Evolutionary conservation across 2,329 filamentous ascomycete genomes (phyloP).

Genomic region (Sarocladium kiliense): DNA sequence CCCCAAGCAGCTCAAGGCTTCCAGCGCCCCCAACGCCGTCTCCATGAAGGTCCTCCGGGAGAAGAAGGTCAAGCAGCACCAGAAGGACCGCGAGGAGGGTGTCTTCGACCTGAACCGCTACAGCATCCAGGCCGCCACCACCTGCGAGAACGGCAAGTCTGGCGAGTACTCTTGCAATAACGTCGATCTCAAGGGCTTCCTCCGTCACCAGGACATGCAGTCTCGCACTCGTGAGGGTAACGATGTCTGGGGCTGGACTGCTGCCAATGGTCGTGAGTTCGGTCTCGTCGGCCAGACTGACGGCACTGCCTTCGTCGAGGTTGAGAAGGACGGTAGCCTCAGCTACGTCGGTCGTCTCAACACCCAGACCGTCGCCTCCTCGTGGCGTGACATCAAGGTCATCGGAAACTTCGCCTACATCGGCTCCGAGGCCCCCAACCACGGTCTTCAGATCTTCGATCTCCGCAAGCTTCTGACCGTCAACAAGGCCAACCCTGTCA

Average conservation of each 20-base stretch:
- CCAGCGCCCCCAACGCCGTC: slow-evolving; percentile 13
- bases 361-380: slow-evolving; percentile 29
- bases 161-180: slow-evolving; percentile 31
- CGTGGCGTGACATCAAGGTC: slow-evolving; percentile 38
- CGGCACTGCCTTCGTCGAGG: slow-evolving; percentile 45
- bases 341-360: slow-evolving; percentile 41
- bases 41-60: slow-evolving; percentile 13
- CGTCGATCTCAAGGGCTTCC: slow-evolving; percentile 32
- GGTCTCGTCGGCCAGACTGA: slow-evolving; percentile 43
- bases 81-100: slow-evolving; percentile 10
- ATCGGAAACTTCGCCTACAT: slow-evolving; percentile 32
- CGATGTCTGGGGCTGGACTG: slow-evolving; percentile 39
- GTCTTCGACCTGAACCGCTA: slow-evolving; percentile 16
- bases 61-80: slow-evolving; percentile 13
- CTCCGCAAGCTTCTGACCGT: slow-evolving; percentile 47
- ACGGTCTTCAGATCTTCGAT: slow-evolving; percentile 62
- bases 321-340: slow-evolving; percentile 37
- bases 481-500: slow-evolving; percentile 31
- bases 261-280: slow-evolving; percentile 42
- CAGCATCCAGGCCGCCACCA: slow-evolving; percentile 9
- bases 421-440: slow-evolving; percentile 38
- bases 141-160: slow-evolving; percentile 25
- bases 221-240: slow-evolving; percentile 30
- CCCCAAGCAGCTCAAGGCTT: slow-evolving; percentile 12
- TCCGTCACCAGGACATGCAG: slow-evolving; percentile 31